Base-by-base conservation (phyloP, 495 filamentous ascomycete genomes). In the Jackrogersella multiformis region DNA sequence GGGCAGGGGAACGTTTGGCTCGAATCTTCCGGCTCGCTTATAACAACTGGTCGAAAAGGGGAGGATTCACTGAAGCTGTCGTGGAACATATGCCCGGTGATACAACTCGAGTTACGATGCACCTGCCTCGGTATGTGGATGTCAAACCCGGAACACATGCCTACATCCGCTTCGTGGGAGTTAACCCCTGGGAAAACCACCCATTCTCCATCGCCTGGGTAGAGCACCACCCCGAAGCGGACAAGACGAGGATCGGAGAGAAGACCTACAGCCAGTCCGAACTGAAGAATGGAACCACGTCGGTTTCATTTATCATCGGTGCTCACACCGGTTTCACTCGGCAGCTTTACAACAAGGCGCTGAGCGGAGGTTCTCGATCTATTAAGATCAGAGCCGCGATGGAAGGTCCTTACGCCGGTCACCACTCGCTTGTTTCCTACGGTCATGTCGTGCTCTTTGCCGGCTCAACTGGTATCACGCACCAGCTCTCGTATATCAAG, bases 181-280 rank as follows among this genome's bases (percentile, higher is more conserved):
- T 96, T 62, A 90, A 86, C 39, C 84, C 85, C 64, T 96, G 91
- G 90, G 92, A 92, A 64, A 92, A 87, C 39, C 95, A 99, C 74
- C 95, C 95, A 2, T 98, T 99, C 79, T 95, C 93, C 24, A 84
- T 98, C 51, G 93, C 90, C 57, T 98, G 94, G 94, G 87, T 87
- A 71, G 75, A 85, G 53, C 80, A 85, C 61, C 62, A 68, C 15
- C 69, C 72, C 57, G 70, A 71, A 48, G 51, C 62, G 20, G 71
- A 74, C 12, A 46, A 54, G 55, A 44, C 52, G 18, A 51, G 56
- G 4, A 15, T 73, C 18, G 71, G 61, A 8, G 68, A 66, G 75
- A 68, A 73, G 21, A 34, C 53, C 4, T 36, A 51, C 0, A 38
- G 20, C 21, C 53, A 60, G 48, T 68, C 73, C 21, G 30, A 44